These are phyloP conservation scores for Mycena crocata DNA, from an alignment of 768 basidiomycete species.

Conservation along the genomic window DNA sequence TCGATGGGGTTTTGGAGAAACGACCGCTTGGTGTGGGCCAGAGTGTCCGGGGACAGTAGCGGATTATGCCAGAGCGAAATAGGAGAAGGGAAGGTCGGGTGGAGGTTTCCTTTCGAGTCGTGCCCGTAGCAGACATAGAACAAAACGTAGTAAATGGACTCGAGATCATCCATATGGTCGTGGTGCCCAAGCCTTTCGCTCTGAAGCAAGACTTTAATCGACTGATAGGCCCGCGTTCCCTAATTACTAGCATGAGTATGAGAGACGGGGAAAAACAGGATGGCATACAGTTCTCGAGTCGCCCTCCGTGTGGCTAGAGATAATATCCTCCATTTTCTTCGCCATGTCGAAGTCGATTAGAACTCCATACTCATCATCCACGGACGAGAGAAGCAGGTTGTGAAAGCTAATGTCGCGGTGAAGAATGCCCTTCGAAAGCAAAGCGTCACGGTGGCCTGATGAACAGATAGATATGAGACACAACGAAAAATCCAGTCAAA, in stretches of 20 bases:
- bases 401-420: constrained; percentile 42
- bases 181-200: not conserved
- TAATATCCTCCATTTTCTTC: constrained; percentile 2
- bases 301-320: not conserved
- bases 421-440: constrained; percentile 33
- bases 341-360: too few relatives aligned
- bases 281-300: constrained; percentile 8
- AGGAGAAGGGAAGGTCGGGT: not conserved
- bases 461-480: not conserved
- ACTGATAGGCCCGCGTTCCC: constrained; percentile 20
- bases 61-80: not conserved
- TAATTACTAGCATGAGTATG: not conserved
- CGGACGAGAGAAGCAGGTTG: constrained; percentile 36
- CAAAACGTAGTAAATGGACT: constrained; percentile 16
- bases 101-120: not conserved
- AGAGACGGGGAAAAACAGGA: not conserved
- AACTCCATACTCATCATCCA: not conserved
- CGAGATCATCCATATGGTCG: constrained; percentile 23
- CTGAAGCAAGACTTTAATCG: constrained; percentile 1
- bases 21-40: not conserved
- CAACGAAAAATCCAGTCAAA: not conserved
- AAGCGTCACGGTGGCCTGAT: constrained; percentile 31
- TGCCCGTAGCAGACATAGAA: constrained; percentile 3
- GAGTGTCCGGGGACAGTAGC: not conserved
- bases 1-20: not conserved